Evolutionary conservation across 768 basidiomycete genomes (phyloP), one percentile per base, ranked within the genome.

Genomic region (Rhodotorula sphaerocarpa): DNA sequence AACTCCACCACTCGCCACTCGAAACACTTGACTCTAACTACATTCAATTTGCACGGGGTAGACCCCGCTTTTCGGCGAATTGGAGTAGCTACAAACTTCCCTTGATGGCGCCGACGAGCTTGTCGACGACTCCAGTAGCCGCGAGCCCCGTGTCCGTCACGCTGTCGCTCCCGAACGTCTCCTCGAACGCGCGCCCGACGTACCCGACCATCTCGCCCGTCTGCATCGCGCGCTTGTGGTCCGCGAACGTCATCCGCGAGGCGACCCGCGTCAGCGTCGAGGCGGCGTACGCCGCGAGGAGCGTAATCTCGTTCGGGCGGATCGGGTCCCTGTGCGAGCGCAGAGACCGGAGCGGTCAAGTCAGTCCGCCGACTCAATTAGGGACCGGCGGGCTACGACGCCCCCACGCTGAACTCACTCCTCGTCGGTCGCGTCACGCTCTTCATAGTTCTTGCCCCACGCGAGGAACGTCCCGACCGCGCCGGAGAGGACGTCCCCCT

Each of bases 361-460:
- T 30, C 31, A 50, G 11, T 15, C 50, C 12, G 39, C 39, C 39
- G 39, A 11, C 39, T 41, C 39, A 20, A 10, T 41, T 41, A 10
- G 12, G 10, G 39, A 41, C 39, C 39, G n/a, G n/a, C n/a, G n/a
- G n/a, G n/a, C n/a, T n/a, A n/a, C n/a, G n/a, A n/a, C n/a, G n/a
- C n/a, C n/a, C n/a, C n/a, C n/a, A n/a, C n/a, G n/a, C n/a, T n/a
- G n/a, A n/a, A 34, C 42, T 25, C 63, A 50, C 33, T 73, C 81
- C 71, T 63, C 55, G 46, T 71, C 90, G 88, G 85, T 86, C 69
- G 28, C 59, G 5, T 57, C 86, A 90, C 90, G 87, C 47, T 83
- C 83, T 72, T 92, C 90, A 74, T 88, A 97, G 70, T 88, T 90
- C 74, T 86, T 87, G 7, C 87, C 90, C 93, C 95, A 99, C 7